Conservation (phyloP, 768 basidiomycete genomes). For the Leucosporidium creatinivorum region DNA sequence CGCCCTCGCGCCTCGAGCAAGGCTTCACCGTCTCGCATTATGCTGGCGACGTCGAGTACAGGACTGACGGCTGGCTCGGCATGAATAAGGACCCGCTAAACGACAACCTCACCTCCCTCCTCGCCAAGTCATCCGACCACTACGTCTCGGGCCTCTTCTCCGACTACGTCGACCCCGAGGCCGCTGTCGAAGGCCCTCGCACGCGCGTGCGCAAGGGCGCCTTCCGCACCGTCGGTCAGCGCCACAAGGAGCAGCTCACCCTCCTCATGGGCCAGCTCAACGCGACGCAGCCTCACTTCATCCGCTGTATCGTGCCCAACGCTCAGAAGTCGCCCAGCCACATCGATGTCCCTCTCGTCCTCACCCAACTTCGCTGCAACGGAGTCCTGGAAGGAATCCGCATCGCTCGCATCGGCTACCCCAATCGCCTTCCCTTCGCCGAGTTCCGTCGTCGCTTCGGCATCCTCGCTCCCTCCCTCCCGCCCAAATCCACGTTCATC, state of each 20-base stretch:
- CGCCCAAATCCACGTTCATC: slow-evolving; percentile 88
- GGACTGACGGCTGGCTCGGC: slow-evolving; percentile 92
- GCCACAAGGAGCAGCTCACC: slow-evolving; percentile 90
- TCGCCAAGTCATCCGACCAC: slow-evolving; percentile 71
- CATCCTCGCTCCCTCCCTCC: slow-evolving; percentile 74
- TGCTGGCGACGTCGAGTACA: slow-evolving; percentile 92
- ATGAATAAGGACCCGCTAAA: slow-evolving; percentile 99
- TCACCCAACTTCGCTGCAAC: slow-evolving; percentile 94
- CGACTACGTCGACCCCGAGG: slow-evolving; percentile 57
- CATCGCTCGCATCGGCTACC: slow-evolving; percentile 93
- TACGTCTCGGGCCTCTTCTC: slow-evolving; percentile 77
- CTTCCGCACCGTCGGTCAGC: slow-evolving; percentile 88
- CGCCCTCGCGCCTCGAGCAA: slow-evolving; percentile 77
- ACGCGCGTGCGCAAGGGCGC: slow-evolving; percentile 89
- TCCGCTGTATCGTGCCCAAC: slow-evolving; percentile 96
- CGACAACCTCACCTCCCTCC: slow-evolving; percentile 83
- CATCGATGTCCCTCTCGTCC: slow-evolving; percentile 85
- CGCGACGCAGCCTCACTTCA: slow-evolving; percentile 94
- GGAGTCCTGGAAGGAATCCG: slow-evolving; percentile 98
- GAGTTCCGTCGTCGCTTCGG: slow-evolving; percentile 98
- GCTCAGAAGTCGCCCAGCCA: slow-evolving; percentile 79
- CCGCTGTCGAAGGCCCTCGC: slow-evolving; percentile 36
- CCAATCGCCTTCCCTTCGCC: slow-evolving; percentile 90
- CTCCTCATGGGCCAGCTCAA: slow-evolving; percentile 85
- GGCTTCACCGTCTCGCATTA: slow-evolving; percentile 95